Evolutionary conservation across 352 stramenopile species (phyloP), one percentile per base, ranked within the genome.

Genomic region (Globisporangium barbulae): DNA sequence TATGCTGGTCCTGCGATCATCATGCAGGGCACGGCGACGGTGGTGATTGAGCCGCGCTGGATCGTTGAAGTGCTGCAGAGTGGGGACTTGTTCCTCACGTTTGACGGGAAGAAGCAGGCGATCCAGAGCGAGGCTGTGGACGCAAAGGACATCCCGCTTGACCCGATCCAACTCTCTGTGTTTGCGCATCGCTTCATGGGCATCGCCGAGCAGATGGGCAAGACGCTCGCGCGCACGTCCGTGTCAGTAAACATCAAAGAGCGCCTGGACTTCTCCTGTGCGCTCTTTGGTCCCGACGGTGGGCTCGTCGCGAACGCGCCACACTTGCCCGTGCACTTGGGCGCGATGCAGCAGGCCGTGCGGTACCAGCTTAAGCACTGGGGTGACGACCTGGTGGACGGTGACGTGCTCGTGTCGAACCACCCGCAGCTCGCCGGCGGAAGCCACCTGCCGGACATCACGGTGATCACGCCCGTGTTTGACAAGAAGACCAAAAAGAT

Each of bases 201-300:
- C 19, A 99, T 99, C 74, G 98, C 98, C 7, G 98, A 99, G 79
- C 97, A 99, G 81, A 99, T 99, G 97, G 98, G 98, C 15, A 86
- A 96, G 56, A 99, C 97, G 12, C 74, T 99, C 31, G 94, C 98
- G 59, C 83, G 96, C 17, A 99, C 96, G 3, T 98, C 90, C 0
- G 93, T 98, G 59, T 99, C 93, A 30, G 98, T 99, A 54, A 99
- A 99, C 70, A 99, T 99, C 73, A 99, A 99, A 74, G 98, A 99
- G 73, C 85, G 98, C 15, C 81, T 99, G 10, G 98, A 99, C 68
- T 99, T 99, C 72, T 98, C 93, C 2, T 99, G 98, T 61, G 98
- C 98, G 22, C 78, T 99, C 17, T 99, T 99, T 75, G 97, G 96
- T 28, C 90, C 92, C 8, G 88, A 98, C 48, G 98, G 98, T 50